Evolutionary conservation across 164 flowering plant genomes (phyloP).

Genomic region (Macadamia integrifolia): DNA sequence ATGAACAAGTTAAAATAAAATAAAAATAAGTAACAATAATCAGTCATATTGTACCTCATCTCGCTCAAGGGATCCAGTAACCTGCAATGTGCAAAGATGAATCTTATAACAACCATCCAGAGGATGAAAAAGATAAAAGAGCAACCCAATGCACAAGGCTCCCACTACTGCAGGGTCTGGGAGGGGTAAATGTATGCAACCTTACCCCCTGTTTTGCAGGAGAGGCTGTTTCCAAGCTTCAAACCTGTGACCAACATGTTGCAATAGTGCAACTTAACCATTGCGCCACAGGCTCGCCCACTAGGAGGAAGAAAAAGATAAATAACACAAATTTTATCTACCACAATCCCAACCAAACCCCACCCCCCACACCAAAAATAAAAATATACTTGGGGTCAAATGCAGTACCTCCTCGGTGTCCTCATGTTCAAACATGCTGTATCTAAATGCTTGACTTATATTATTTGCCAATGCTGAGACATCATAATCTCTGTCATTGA

Average conservation of each 20-base stretch:
- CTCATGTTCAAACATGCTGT: constrained; percentile 66
- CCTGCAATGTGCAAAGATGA: constrained; percentile 40
- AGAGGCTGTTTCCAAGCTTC: too few species aligned
- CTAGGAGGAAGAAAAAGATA: too few species aligned
- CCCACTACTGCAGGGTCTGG: too few species aligned
- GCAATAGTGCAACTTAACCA: too few species aligned
- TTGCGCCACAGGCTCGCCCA: too few species aligned
- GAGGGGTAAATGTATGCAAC: too few species aligned
- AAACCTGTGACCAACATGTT: too few species aligned
- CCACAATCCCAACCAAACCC: neutral
- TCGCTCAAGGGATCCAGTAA: constrained; percentile 66
- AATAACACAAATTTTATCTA: too few species aligned
- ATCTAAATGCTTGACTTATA: constrained; percentile 76
- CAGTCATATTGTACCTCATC: constrained; percentile 57
- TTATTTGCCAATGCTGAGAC: constrained; percentile 86
- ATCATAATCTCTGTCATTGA: constrained; percentile 93
- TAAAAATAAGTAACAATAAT: neutral
- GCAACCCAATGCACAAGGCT: too few species aligned
- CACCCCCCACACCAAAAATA: neutral
- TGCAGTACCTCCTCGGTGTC: constrained; percentile 71
- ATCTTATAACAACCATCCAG: neutral
- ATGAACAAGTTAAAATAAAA: neutral
- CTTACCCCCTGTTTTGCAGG: too few species aligned
- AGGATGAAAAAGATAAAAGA: too few species aligned
- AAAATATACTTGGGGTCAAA: neutral